These are phyloP conservation scores for Solioccasus polychromus DNA, from an alignment of 768 basidiomycete species.

Conservation along the genomic window DNA sequence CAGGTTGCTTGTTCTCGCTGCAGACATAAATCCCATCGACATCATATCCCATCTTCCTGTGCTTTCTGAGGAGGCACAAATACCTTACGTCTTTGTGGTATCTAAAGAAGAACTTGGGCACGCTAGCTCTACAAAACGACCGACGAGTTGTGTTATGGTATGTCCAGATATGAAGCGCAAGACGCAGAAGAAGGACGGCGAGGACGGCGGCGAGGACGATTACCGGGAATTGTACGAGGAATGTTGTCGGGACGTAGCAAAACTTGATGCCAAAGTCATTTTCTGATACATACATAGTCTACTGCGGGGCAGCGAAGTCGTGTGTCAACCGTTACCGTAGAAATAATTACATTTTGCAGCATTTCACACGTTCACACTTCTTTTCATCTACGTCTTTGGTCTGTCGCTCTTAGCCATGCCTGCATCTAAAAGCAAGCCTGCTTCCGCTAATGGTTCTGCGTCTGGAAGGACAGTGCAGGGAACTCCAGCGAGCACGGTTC, in stretches of 20 bases:
- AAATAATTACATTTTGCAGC: background rate
- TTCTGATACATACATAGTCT: too few species aligned
- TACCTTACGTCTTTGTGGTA: conserved; percentile 86
- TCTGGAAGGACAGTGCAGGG: conserved; percentile 22
- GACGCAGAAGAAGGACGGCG: conserved; percentile 54
- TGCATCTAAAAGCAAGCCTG: conserved; percentile 55
- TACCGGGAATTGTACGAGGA: conserved; percentile 86
- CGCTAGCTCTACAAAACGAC: conserved; percentile 95
- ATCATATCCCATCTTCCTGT: conserved; percentile 97
- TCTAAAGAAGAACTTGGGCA: conserved; percentile 96
- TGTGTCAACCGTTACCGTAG: too few species aligned
- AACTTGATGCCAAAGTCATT: conserved; percentile 67
- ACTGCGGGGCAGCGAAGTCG: too few species aligned
- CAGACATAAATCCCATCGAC: conserved; percentile 97
- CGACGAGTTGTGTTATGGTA: conserved; percentile 96
- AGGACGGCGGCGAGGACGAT: conserved; percentile 75
- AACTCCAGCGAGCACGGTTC: conserved; percentile 27
- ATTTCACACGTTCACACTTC: conserved; percentile 22
- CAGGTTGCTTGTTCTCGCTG: conserved; percentile 88
- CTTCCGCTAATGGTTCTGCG: conserved; percentile 46
- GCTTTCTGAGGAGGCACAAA: conserved; percentile 88
- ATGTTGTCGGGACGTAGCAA: conserved; percentile 80
- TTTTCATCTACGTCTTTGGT: conserved; percentile 23
- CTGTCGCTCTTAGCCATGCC: conserved; percentile 19
- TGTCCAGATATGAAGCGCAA: conserved; percentile 80